Conservation (phyloP, 768 basidiomycete species). For the Leccinellum albellum region DNA sequence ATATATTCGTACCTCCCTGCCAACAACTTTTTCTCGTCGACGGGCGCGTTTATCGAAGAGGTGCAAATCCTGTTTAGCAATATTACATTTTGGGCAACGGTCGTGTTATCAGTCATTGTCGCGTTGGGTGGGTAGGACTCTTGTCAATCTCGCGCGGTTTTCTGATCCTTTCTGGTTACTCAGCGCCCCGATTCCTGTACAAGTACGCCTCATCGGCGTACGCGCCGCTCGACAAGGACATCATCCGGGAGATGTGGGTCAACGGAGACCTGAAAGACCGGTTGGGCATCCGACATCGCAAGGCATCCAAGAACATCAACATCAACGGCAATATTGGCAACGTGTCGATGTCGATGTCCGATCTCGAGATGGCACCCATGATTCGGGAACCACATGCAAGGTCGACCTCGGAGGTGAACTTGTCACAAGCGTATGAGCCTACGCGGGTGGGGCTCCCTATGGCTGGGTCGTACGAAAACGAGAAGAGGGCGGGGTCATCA, state of each 20-base stretch:
- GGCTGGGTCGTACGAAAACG: conserved; percentile 8
- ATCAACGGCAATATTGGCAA: neutral
- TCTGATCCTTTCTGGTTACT: conserved; percentile 4
- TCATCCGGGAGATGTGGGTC: conserved; percentile 92
- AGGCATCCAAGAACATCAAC: conserved; percentile 41
- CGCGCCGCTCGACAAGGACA: conserved; percentile 79
- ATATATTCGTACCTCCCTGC: conserved; percentile 81
- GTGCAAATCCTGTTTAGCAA: conserved; percentile 71
- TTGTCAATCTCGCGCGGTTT: neutral
- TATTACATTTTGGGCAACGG: conserved; percentile 79
- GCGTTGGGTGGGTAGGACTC: conserved; percentile 57
- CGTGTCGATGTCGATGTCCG: conserved; percentile 10
- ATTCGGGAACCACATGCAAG: conserved; percentile 61
- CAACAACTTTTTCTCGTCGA: conserved; percentile 68
- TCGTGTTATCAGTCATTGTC: conserved; percentile 63
- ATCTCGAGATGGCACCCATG: conserved; percentile 68
- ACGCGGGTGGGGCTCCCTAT: conserved; percentile 31
- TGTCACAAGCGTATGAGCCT: conserved; percentile 45
- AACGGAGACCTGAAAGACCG: conserved; percentile 77
- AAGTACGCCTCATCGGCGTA: conserved; percentile 72
- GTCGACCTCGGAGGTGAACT: conserved; percentile 60
- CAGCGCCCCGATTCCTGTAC: conserved; percentile 79
- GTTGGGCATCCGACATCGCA: conserved; percentile 67
- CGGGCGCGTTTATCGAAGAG: conserved; percentile 69
- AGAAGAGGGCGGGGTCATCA: conserved; percentile 5